phyloP scores from a whole-genome alignment of 2,329 filamentous ascomycete genomes.

The Stagonosporopsis rhizophila region DNA sequence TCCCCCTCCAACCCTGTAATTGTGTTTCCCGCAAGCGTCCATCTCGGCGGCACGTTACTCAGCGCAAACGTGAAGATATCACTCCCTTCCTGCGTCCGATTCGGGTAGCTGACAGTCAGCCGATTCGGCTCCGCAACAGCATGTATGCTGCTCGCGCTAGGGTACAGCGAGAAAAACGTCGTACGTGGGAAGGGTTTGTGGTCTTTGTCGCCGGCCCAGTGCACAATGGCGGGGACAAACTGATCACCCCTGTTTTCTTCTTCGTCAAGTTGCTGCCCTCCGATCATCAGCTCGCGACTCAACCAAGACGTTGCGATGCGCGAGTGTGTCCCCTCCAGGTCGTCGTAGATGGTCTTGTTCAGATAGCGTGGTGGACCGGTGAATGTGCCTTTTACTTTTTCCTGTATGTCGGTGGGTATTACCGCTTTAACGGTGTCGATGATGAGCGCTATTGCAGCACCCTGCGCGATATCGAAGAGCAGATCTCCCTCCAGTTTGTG shows the following conservation, averaged over 20 bases:
- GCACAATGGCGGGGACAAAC: slow-evolving; percentile 55
- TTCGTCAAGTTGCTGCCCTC: slow-evolving; percentile 27
- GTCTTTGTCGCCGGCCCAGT: slow-evolving; percentile 54
- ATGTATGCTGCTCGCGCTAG: slow-evolving; percentile 53
- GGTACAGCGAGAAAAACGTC: slow-evolving; percentile 35
- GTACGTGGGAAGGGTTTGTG: slow-evolving; percentile 38
- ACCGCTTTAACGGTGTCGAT: slow-evolving; percentile 7
- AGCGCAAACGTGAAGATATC: slow-evolving; percentile 31
- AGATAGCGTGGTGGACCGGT: slow-evolving; percentile 4
- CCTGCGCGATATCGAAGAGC: slow-evolving; percentile 14
- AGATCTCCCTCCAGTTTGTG: slow-evolving; percentile 11
- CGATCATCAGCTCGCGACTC: slow-evolving; percentile 55
- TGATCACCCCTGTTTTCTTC: slow-evolving; percentile 30
- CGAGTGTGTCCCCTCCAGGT: slow-evolving; percentile 34
- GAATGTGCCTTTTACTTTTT: slow-evolving; percentile 8
- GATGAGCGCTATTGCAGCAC: slow-evolving; percentile 13
- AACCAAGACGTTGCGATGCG: slow-evolving; percentile 52
- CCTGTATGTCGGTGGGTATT: slow-evolving; percentile 1
- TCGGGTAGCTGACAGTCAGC: slow-evolving; percentile 29
- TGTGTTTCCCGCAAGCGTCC: slow-evolving; percentile 21
- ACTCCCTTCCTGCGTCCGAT: slow-evolving; percentile 26
- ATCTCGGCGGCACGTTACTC: slow-evolving; percentile 27
- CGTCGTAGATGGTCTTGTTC: slow-evolving; percentile 21
- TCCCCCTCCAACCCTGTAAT: slow-evolving; percentile 23
- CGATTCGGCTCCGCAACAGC: slow-evolving; percentile 47